Percentiles rank a stretch among this genome's conserved stretches.
phyloP scores from a whole-genome alignment of 768 basidiomycete genomes.

The Amanita molliuscula region DNA sequence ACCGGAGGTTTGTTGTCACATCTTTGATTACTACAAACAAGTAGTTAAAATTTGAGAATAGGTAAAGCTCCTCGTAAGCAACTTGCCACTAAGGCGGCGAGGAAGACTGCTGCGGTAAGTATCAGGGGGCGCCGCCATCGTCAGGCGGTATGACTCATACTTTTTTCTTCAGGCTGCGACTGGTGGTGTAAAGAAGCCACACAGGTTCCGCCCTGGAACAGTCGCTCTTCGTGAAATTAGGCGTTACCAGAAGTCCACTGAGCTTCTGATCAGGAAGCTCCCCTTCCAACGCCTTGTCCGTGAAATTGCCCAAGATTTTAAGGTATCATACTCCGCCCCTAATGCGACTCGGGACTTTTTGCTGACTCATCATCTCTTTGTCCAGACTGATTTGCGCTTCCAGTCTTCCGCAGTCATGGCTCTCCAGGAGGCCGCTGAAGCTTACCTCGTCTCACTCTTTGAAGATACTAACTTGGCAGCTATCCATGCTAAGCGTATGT shows the following conservation, averaged over 20 bases:
- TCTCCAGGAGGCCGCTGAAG: slow-evolving; percentile 88
- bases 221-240: slow-evolving; percentile 99
- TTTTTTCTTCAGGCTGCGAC: slow-evolving; percentile 51
- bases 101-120: slow-evolving; percentile 74
- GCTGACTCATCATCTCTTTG: slow-evolving; percentile 6
- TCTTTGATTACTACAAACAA: slow-evolving; percentile 10
- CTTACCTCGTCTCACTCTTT: slow-evolving; percentile 78
- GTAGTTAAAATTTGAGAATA: slow-evolving; percentile 22
- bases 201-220: slow-evolving; percentile 94
- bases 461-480: slow-evolving; percentile 89
- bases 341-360: slow-evolving; percentile 1
- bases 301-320: slow-evolving; percentile 96
- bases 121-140: slow-evolving; percentile 13
- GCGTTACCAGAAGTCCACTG: slow-evolving; percentile 94
- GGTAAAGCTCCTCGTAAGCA: slow-evolving; percentile 91
- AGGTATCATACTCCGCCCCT: slow-evolving; percentile 35
- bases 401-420: slow-evolving; percentile 94
- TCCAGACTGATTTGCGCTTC: slow-evolving; percentile 84
- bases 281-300: slow-evolving; percentile 98
- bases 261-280: slow-evolving; percentile 91
- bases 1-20: slow-evolving; percentile 70
- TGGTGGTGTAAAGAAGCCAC: slow-evolving; percentile 99
- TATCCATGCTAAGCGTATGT: slow-evolving; percentile 75
- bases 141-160: slow-evolving; percentile 8
- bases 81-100: slow-evolving; percentile 91